Evolutionary conservation across 2,329 filamentous ascomycete species (phyloP), one percentile per base, ranked within the genome.

Genomic region (Fusarium sacchari): DNA sequence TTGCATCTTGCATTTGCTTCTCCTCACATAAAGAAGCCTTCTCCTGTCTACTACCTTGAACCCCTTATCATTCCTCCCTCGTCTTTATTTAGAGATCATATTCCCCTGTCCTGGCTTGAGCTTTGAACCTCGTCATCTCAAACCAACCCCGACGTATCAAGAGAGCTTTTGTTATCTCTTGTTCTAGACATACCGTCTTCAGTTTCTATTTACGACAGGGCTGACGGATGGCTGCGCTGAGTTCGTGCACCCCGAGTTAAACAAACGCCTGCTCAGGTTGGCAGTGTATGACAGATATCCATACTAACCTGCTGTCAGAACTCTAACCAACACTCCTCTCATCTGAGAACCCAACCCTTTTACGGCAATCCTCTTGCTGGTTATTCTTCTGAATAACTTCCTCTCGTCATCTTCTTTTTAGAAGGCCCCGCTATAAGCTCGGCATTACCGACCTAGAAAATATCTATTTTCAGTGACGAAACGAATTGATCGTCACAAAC

Each of bases 161-260:
- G 73, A 76, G 76, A 74, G 69, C 53, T 60, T 57, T 52, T 72
- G 72, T 78, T 78, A 78, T 78, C 77, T 78, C 72, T 78, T 71
- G 68, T 63, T 55, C 55, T 67, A 64, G 64, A 61, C 67, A 64
- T 64, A 61, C 65, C 71, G 65, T 66, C 70, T 65, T 72, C 75
- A 75, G 77, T 71, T 78, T 66, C 77, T 78, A 78, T 78, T 78
- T 78, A 71, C 72, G 63, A 78, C 75, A 78, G 74, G 62, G 77
- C 75, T 78, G 77, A 78, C 74, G 76, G 68, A 78, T 78, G 77
- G 77, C 77, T 78, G 75, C 78, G 71, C 67, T 78, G 77, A 78
- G 75, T 78, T 75, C 74, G 76, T 67, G 56, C 74, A 75, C 76
- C 58, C 69, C 60, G 57, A 34, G 68, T 63, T 52, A 67, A 40